Evolutionary conservation across 2,329 filamentous ascomycete species (phyloP), one percentile per base, ranked within the genome.

Genomic region (Ophiognomonia clavigignenti-juglandacearum): DNA sequence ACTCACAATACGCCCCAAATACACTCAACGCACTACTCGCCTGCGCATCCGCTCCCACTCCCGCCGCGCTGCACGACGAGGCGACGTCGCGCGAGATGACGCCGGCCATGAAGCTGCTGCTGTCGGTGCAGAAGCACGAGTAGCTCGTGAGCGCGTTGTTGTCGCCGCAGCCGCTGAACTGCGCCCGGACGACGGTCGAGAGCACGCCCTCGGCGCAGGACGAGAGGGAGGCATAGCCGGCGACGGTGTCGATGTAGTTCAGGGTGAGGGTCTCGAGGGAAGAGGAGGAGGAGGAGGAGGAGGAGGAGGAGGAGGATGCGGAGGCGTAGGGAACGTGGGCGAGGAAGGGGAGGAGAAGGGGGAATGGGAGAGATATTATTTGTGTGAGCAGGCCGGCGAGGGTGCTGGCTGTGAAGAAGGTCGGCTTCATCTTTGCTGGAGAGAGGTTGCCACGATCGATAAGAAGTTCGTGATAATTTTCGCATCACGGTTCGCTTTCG

Each of bases 111-210:
- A 27, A 39, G n/a, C 37, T 43, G 20, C 39, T 48, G 43, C 47
- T 52, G 18, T 39, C 41, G 24, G 46, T 51, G 46, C 54, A 56
- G 46, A 56, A 56, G 34, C 54, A 56, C 11, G 31, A 41, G 19
- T 48, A 56, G 14, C 49, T 54, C 7, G 54, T 56, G n/a, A 41
- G 36, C 7, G 38, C 39, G 5, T 45, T 29, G 14, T 39, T 45
- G 41, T 56, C 54, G 10, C 50, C 51, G 26, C 53, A 56, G 19
- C 54, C 54, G 14, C 47, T 43, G 10, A 22, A 42, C 42, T 54
- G 47, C 19, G 41, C 43, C 14, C 54, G 45, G 18, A 55, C 53
- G 34, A 56, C 38, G 18, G 43, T 49, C 32, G 47, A 52, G 18
- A 56, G 35, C 23, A 52, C 49, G 6, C 41, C 42, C 13, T 45